Evolutionary conservation across 2,329 filamentous ascomycete genomes (phyloP).

Genomic region (Diaporthe vexans): DNA sequence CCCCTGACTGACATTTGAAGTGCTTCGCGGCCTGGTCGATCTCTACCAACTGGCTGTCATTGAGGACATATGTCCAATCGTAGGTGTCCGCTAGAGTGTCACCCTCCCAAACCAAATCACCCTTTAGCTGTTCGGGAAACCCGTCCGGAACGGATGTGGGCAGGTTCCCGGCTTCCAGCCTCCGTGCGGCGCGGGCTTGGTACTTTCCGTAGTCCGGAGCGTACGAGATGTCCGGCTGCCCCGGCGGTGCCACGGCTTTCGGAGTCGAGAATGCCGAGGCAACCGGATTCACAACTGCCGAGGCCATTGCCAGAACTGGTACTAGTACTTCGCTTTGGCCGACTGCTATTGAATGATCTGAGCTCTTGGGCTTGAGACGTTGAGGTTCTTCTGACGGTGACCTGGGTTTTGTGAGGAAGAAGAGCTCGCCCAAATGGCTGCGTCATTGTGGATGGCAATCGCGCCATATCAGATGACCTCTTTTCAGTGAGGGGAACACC

Average conservation of each 20-base stretch:
- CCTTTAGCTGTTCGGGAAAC: slow-evolving; percentile 64
- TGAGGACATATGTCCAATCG: slow-evolving; percentile 68
- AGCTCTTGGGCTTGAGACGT: background rate
- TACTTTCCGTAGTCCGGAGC: slow-evolving; percentile 68
- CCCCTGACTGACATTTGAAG: slow-evolving; percentile 55
- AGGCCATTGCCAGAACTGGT: slow-evolving; percentile 12
- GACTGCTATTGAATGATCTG: background rate
- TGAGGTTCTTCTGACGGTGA: background rate
- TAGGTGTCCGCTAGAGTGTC: slow-evolving; percentile 60
- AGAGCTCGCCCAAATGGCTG: background rate
- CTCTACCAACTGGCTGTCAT: slow-evolving; percentile 61
- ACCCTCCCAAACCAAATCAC: slow-evolving; percentile 71
- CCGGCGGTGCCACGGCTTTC: slow-evolving; percentile 50
- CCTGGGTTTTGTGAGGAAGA: background rate
- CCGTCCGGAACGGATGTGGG: slow-evolving; percentile 60
- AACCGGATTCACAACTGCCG: slow-evolving; percentile 5
- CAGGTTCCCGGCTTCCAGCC: slow-evolving; percentile 57
- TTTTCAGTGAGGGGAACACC: slow-evolving; percentile 12
- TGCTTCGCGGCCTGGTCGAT: slow-evolving; percentile 58
- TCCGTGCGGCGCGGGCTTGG: slow-evolving; percentile 61
- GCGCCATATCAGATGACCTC: slow-evolving; percentile 31
- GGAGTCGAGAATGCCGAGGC: slow-evolving; percentile 35
- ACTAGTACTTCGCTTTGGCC: background rate
- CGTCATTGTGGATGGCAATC: slow-evolving; percentile 38
- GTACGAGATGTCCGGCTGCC: slow-evolving; percentile 72